Conservation (phyloP, 257 asterid species). For the Nicotiana tomentosiformis region DNA sequence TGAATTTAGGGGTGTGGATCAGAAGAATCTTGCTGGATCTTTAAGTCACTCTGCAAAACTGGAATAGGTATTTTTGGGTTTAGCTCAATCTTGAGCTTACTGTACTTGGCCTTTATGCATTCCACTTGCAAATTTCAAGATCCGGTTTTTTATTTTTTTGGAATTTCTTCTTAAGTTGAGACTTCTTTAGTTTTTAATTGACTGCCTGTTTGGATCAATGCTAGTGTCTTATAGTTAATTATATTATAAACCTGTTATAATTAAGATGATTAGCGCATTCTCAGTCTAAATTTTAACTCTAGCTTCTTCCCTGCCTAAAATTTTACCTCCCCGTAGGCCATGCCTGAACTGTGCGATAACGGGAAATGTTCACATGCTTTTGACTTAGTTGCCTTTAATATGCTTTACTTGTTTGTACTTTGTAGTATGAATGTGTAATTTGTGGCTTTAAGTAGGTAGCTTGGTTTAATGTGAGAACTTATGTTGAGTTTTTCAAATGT, state of each 20-base stretch:
- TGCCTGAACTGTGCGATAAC: neutral
- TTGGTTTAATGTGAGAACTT: neutral
- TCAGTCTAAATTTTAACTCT: neutral
- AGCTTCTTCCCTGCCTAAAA: neutral
- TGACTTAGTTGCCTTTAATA: neutral
- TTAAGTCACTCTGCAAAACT: slow-evolving; percentile 11
- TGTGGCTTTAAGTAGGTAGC: neutral
- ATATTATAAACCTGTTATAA: neutral
- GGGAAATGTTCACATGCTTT: neutral
- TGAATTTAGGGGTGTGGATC: slow-evolving; percentile 22
- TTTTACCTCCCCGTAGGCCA: neutral
- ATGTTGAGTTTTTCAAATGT: neutral
- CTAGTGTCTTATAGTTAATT: neutral
- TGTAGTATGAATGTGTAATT: neutral
- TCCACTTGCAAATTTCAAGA: slow-evolving; percentile 31
- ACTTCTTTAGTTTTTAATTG: neutral
- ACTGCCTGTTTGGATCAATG: neutral
- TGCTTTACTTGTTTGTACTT: neutral
- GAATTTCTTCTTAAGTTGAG: neutral
- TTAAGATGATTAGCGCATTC: neutral
- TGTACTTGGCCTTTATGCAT: neutral
- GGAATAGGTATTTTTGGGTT: slow-evolving; percentile 27
- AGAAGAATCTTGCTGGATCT: slow-evolving; percentile 14
- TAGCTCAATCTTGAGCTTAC: slow-evolving; percentile 16
- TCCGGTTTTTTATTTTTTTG: slow-evolving; percentile 19